These are phyloP conservation scores for Heterobasidion irregulare DNA, from an alignment of 1,284 basidiomycete species.

Conservation along the genomic window DNA sequence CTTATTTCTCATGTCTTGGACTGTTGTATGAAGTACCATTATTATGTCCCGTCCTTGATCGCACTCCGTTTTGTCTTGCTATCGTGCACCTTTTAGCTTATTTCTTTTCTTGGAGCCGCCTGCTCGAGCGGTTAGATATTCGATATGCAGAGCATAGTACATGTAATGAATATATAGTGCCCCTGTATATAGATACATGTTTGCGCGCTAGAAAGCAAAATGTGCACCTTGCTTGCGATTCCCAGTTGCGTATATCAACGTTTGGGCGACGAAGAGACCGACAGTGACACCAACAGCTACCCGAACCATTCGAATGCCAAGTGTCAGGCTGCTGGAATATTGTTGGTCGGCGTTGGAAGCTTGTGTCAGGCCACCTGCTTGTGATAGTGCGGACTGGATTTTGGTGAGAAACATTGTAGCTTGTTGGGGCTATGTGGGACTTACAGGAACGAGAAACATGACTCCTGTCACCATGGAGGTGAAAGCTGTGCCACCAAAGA, in stretches of 20 bases:
- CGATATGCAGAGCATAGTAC: neutral
- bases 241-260: constrained; percentile 72
- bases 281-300: constrained; percentile 85
- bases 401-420: neutral
- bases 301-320: constrained; percentile 73
- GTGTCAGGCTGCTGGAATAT: constrained; percentile 59
- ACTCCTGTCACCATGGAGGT: constrained; percentile 87
- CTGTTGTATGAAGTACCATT: no score
- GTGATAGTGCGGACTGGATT: constrained; percentile 71
- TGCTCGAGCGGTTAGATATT: neutral
- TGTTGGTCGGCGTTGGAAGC: constrained; percentile 59
- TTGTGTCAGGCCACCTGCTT: constrained; percentile 75
- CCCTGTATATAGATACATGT: constrained; percentile 5
- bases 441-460: constrained; percentile 74
- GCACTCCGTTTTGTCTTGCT: neutral
- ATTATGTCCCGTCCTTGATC: neutral
- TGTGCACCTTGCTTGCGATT: constrained; percentile 64
- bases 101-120: neutral
- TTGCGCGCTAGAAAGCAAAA: constrained; percentile 57
- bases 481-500: constrained; percentile 76
- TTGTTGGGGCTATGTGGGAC: constrained; percentile 12
- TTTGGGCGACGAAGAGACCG: constrained; percentile 74
- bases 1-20: neutral
- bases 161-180: no score
- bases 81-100: neutral